phyloP scores from a whole-genome alignment of 306 rosid genomes.

The Prunus mira region DNA sequence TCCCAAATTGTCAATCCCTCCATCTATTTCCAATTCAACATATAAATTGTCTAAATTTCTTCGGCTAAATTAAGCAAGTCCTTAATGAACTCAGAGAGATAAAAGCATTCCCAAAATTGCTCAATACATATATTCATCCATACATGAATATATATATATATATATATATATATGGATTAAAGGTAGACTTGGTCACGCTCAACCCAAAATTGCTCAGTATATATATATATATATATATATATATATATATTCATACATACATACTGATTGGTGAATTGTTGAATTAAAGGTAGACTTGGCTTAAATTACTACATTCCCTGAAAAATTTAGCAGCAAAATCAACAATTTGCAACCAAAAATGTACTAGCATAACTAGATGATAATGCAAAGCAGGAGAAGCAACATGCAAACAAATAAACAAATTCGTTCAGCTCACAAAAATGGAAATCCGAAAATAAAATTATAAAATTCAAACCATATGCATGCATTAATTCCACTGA shows the following conservation, averaged over 20 bases:
- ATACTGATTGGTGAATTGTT: background rate
- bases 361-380: background rate
- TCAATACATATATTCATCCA: too few relatives aligned
- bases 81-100: too few relatives aligned
- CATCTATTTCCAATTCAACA: too few relatives aligned
- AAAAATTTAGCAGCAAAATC: background rate
- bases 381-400: too few relatives aligned
- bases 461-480: too few relatives aligned
- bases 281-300: background rate
- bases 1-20: background rate
- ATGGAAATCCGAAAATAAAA: too few relatives aligned
- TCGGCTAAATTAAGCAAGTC: background rate
- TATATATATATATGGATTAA: too few relatives aligned
- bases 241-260: background rate
- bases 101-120: too few relatives aligned
- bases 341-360: background rate
- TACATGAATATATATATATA: too few relatives aligned
- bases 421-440: too few relatives aligned
- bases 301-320: background rate
- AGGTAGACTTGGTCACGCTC: too few relatives aligned
- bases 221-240: background rate
- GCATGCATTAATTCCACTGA: background rate
- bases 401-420: too few relatives aligned
- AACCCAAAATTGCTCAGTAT: background rate
- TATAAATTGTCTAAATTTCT: background rate